Conservation (phyloP, 352 stramenopile genomes). For the Phytophthora syringae region DNA sequence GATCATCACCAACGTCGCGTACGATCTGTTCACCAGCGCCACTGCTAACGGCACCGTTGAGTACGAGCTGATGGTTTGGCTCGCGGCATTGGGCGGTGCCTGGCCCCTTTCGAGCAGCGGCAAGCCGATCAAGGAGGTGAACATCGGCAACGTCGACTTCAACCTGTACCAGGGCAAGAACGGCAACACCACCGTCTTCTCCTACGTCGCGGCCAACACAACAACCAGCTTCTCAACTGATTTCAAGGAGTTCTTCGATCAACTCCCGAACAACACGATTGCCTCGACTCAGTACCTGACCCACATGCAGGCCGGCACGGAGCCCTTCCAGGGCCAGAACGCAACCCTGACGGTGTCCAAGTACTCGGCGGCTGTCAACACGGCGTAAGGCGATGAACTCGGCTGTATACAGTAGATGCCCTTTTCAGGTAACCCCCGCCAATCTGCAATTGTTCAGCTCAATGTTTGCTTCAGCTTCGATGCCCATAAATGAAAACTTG, state of each 20-base stretch:
- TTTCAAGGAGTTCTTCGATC: conserved; percentile 33
- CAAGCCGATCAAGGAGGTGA: conserved; percentile 20
- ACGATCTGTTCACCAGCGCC: conserved; percentile 44
- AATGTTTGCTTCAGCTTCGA: too few species aligned
- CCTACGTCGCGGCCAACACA: conserved; percentile 33
- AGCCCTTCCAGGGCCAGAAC: conserved; percentile 35
- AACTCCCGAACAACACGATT: conserved; percentile 32
- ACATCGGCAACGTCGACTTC: conserved; percentile 19
- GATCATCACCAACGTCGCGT: conserved; percentile 43
- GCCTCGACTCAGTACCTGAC: conserved; percentile 33
- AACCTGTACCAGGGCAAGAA: conserved; percentile 37
- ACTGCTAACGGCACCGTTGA: conserved; percentile 26
- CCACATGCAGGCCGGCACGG: conserved; percentile 35
- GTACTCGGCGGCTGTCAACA: conserved; percentile 27
- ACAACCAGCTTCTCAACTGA: conserved; percentile 30
- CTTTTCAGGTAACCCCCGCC: too few species aligned
- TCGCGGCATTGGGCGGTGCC: conserved; percentile 33
- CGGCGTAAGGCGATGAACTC: not conserved
- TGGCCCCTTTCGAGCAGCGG: conserved; percentile 35
- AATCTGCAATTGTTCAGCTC: too few species aligned
- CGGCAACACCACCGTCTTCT: conserved; percentile 36
- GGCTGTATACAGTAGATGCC: not conserved
- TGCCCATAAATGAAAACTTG: too few species aligned
- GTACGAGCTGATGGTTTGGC: conserved; percentile 48
- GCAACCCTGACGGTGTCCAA: conserved; percentile 32